These are phyloP conservation scores for Spergularia bocconei DNA, from an alignment of 148 eudicot genomes.

Conservation along the genomic window DNA sequence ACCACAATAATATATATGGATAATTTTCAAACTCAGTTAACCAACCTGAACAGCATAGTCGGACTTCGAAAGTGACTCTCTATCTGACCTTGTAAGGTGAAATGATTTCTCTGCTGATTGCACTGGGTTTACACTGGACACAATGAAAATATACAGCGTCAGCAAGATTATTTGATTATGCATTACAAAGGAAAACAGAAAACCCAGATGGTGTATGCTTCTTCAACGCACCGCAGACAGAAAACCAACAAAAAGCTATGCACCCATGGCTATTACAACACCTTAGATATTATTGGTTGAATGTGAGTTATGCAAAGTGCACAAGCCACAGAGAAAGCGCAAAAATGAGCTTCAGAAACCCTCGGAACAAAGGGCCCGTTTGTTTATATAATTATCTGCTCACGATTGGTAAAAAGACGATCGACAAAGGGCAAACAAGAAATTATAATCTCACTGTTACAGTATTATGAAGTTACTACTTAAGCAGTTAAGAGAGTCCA, in stretches of 20 bases:
- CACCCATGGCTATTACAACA: not conserved
- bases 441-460: not conserved
- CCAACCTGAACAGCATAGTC: slow-evolving; percentile 71
- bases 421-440: not conserved
- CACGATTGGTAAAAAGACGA: too few species aligned
- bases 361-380: too few species aligned
- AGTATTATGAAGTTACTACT: not conserved
- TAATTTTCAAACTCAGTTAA: slow-evolving; percentile 1
- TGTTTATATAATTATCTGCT: too few species aligned
- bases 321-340: not conserved
- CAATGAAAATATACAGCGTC: not conserved
- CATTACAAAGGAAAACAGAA: not conserved
- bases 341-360: not conserved
- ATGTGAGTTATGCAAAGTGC: not conserved
- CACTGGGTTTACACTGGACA: slow-evolving; percentile 47
- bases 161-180: not conserved
- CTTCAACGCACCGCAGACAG: not conserved
- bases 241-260: not conserved
- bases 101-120: slow-evolving; percentile 61
- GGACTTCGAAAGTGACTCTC: slow-evolving; percentile 45
- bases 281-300: not conserved
- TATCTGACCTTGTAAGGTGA: slow-evolving; percentile 59
- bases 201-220: not conserved
- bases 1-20: not conserved
- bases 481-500: not conserved